Evolutionary conservation across 2,329 filamentous ascomycete genomes (phyloP).

Genomic region (Pseudonectria foliicola): DNA sequence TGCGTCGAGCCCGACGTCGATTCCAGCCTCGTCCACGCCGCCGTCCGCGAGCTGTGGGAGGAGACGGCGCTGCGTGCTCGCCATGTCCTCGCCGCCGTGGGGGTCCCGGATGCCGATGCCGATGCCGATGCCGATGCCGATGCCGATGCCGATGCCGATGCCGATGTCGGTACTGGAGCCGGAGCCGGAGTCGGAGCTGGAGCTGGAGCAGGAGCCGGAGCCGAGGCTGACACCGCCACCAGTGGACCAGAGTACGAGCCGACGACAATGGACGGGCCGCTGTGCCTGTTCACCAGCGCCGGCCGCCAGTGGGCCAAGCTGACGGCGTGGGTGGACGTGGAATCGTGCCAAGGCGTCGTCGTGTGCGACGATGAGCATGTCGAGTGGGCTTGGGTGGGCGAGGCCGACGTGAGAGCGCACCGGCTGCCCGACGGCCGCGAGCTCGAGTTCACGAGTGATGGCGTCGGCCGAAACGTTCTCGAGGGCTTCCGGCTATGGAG

Average conservation of each 20-base stretch:
- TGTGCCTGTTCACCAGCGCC: conserved; percentile 18
- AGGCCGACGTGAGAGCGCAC: conserved; percentile 25
- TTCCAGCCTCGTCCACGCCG: conserved; percentile 14
- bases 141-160: neutral
- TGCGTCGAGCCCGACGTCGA: conserved; percentile 15
- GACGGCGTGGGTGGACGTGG: conserved; percentile 23
- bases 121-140: conserved; percentile 2
- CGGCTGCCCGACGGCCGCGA: conserved; percentile 18
- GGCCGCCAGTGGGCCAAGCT: conserved; percentile 24
- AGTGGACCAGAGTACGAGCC: conserved; percentile 2
- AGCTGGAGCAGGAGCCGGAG: conserved; percentile 6
- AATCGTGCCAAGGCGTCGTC: conserved; percentile 16
- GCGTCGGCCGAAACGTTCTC: conserved; percentile 24
- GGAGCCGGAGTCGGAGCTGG: conserved; percentile 3
- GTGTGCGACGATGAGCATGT: conserved; percentile 32
- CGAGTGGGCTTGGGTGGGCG: conserved; percentile 31
- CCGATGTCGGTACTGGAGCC: neutral
- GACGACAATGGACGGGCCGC: conserved; percentile 9
- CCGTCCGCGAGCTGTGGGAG: conserved; percentile 40
- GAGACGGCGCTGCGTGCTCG: conserved; percentile 33
- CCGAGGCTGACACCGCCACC: neutral
- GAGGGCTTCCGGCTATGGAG: conserved; percentile 26
- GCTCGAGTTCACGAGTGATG: conserved; percentile 27
- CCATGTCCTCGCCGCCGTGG: conserved; percentile 17
- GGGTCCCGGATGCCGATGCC: conserved; percentile 2